These are phyloP conservation scores for Termitomyces sp. DNA, from an alignment of 768 basidiomycete genomes.

Conservation along the genomic window DNA sequence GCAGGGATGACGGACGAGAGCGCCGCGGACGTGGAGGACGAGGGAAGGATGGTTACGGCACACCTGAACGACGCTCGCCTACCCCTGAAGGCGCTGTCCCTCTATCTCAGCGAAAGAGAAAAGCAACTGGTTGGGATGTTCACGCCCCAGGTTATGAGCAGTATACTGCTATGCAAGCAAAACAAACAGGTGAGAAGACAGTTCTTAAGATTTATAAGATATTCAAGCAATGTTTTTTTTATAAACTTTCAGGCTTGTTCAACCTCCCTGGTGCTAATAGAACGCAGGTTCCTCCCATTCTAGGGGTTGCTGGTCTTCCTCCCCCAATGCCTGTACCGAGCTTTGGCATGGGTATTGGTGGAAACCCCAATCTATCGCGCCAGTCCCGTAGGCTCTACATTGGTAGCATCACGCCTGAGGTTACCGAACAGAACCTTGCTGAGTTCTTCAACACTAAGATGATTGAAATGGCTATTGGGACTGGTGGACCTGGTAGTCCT, in stretches of 20 bases:
- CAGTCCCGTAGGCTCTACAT: conserved; percentile 96
- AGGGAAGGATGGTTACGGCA: conserved; percentile 51
- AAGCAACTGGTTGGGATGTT: conserved; percentile 95
- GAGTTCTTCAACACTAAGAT: conserved; percentile 97
- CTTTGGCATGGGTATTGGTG: conserved; percentile 84
- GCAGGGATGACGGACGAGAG: conserved; percentile 32
- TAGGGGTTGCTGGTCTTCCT: conserved; percentile 77
- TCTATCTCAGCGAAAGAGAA: conserved; percentile 82
- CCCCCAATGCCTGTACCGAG: conserved; percentile 81
- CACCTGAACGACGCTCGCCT: conserved; percentile 80
- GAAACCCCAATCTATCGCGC: conserved; percentile 85
- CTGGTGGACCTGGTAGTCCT: conserved; percentile 81
- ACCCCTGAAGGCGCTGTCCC: conserved; percentile 85
- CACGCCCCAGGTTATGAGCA: conserved; percentile 95
- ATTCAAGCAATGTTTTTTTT: neutral
- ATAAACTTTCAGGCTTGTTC: conserved; percentile 67
- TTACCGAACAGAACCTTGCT: conserved; percentile 88
- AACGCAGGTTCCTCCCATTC: conserved; percentile 80
- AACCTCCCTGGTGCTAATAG: conserved; percentile 95
- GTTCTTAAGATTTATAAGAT: neutral
- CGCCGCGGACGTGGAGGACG: conserved; percentile 35
- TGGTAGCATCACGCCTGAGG: conserved; percentile 92
- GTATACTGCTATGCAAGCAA: conserved; percentile 95
- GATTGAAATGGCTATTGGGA: conserved; percentile 87
- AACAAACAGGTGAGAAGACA: conserved; percentile 77